phyloP scores from a whole-genome alignment of 148 eudicot genomes.

The Camellia lanceoleosa region DNA sequence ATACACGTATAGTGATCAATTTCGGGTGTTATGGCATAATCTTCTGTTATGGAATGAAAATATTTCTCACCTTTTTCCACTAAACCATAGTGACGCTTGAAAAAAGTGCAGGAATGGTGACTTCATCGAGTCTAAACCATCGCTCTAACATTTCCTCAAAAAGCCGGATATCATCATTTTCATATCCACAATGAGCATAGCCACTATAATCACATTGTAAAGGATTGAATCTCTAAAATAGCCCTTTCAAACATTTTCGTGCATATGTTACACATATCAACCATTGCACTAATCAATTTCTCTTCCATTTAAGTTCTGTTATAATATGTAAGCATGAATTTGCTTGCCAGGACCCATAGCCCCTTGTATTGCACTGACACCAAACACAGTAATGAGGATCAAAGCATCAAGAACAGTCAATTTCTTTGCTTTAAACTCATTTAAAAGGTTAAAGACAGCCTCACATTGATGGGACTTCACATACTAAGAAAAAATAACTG shows the following conservation, averaged over 20 bases:
- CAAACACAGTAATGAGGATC: slow-evolving; percentile 23
- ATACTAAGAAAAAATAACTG: too few species aligned
- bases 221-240: too few species aligned
- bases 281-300: slow-evolving; percentile 47
- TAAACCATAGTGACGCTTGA: slow-evolving; percentile 74
- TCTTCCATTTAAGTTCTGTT: slow-evolving; percentile 38
- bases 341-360: slow-evolving; percentile 69
- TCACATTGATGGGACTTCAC: slow-evolving; percentile 28
- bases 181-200: slow-evolving; percentile 71
- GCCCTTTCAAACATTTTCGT: slow-evolving; percentile 30
- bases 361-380: slow-evolving; percentile 63
- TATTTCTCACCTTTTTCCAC: slow-evolving; percentile 61
- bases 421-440: slow-evolving; percentile 35
- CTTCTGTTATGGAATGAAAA: slow-evolving; percentile 54
- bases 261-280: slow-evolving; percentile 73
- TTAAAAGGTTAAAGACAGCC: slow-evolving; percentile 53
- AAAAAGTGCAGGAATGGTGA: slow-evolving; percentile 67
- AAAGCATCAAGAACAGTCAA: slow-evolving; percentile 32
- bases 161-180: slow-evolving; percentile 47
- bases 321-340: slow-evolving; percentile 54
- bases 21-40: slow-evolving; percentile 54
- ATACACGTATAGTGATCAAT: slow-evolving; percentile 75
- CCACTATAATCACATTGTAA: slow-evolving; percentile 66
- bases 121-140: slow-evolving; percentile 53
- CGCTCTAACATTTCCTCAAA: slow-evolving; percentile 53